Percentiles rank a stretch among this genome's conserved stretches.
These are phyloP conservation scores for Apiotrichum brassicae DNA, from an alignment of 1,284 basidiomycete genomes.

Conservation along the genomic window DNA sequence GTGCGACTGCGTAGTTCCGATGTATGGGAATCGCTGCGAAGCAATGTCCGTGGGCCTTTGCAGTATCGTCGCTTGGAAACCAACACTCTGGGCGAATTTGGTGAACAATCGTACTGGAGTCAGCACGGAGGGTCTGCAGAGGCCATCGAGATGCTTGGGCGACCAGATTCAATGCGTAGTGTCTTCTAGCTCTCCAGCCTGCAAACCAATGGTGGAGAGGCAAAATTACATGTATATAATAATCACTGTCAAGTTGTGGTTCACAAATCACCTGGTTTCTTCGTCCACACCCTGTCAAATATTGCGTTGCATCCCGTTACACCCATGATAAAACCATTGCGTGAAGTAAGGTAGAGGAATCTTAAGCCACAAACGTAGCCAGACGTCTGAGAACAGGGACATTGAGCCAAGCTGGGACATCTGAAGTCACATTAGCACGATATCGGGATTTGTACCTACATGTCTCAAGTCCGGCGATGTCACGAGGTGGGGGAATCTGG, in stretches of 20 bases:
- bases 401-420: constrained; percentile 38
- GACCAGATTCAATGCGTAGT: background rate
- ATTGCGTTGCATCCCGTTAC: background rate
- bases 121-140: background rate
- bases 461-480: constrained; percentile 45
- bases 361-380: constrained; percentile 32
- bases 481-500: constrained; percentile 43
- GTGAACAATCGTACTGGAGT: background rate
- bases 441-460: constrained; percentile 28
- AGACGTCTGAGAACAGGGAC: constrained; percentile 35
- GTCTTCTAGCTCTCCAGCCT: no score
- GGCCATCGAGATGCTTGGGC: constrained; percentile 1
- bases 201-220: no score
- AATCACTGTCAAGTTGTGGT: no score
- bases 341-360: background rate
- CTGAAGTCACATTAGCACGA: constrained; percentile 8
- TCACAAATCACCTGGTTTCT: no score
- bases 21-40: constrained; percentile 30
- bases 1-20: constrained; percentile 35
- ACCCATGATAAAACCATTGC: constrained; percentile 3
- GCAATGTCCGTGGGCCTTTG: constrained; percentile 21
- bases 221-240: no score
- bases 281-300: no score
- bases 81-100: background rate
- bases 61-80: background rate